Evolutionary conservation across 2,329 filamentous ascomycete species (phyloP).

Genomic region (Rosellinia necatrix): DNA sequence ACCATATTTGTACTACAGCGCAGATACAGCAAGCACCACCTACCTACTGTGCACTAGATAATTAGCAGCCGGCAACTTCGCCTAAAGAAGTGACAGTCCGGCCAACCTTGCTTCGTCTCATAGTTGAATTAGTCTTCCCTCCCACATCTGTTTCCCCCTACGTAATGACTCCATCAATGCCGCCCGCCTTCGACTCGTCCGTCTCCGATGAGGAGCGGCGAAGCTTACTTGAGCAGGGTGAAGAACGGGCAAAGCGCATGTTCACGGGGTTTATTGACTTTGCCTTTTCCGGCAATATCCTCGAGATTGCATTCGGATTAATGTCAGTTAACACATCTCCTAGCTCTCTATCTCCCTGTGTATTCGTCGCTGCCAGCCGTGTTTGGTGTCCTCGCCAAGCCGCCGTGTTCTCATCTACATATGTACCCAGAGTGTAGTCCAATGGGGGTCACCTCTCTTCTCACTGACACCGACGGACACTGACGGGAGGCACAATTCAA

Average conservation of each 20-base stretch:
- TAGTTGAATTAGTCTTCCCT: neutral
- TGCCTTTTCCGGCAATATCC: slow-evolving; percentile 73
- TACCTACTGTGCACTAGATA: too few species aligned
- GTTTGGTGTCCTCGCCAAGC: too few species aligned
- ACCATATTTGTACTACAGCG: too few species aligned
- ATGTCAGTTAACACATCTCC: slow-evolving; percentile 57
- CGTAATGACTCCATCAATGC: slow-evolving; percentile 7
- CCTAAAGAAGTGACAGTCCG: too few species aligned
- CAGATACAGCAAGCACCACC: too few species aligned
- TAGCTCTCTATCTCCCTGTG: too few species aligned
- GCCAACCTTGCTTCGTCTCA: neutral
- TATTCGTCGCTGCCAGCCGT: too few species aligned
- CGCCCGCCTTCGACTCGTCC: slow-evolving; percentile 13
- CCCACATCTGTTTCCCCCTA: neutral
- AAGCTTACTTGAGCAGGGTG: slow-evolving; percentile 53
- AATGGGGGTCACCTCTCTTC: too few species aligned
- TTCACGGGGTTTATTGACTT: slow-evolving; percentile 73
- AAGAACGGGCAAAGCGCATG: slow-evolving; percentile 53
- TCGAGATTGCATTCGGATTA: slow-evolving; percentile 75
- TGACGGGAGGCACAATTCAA: slow-evolving; percentile 1
- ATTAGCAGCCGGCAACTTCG: too few species aligned
- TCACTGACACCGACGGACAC: slow-evolving; percentile 1
- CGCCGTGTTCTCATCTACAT: too few species aligned
- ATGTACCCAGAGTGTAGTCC: too few species aligned
- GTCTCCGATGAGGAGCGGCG: slow-evolving; percentile 42